These are phyloP conservation scores for Geotrichum ghanense DNA, from an alignment of 805 yeast species.

Conservation along the genomic window DNA sequence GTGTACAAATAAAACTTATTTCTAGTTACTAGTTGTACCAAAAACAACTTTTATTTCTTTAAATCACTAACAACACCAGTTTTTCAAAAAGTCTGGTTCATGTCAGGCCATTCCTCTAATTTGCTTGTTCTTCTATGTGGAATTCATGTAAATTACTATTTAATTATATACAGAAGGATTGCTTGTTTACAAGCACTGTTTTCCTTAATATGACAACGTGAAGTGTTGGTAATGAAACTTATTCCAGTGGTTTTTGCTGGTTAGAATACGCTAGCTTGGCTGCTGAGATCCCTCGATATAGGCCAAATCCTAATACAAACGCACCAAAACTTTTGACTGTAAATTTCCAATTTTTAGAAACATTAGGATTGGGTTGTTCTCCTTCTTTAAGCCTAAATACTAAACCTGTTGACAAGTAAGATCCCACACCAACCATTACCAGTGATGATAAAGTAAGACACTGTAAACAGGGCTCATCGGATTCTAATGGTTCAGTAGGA, in stretches of 20 bases:
- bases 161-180: too few species aligned
- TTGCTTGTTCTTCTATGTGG: too few species aligned
- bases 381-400: not conserved
- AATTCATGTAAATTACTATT: too few species aligned
- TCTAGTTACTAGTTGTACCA: too few species aligned
- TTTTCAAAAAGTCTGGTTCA: too few species aligned
- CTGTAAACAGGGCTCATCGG: constrained; percentile 1
- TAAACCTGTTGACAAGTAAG: not conserved
- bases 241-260: not conserved
- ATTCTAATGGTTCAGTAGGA: not conserved
- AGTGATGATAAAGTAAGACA: not conserved
- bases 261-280: constrained; percentile 12
- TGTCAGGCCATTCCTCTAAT: too few species aligned
- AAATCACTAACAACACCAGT: too few species aligned
- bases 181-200: too few species aligned
- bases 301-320: constrained; percentile 31
- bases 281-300: constrained; percentile 41
- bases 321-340: constrained; percentile 44
- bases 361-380: constrained; percentile 15
- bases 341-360: constrained; percentile 36
- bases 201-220: too few species aligned
- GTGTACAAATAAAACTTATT: too few species aligned
- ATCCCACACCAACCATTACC: not conserved
- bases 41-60: too few species aligned
- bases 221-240: too few species aligned